These are phyloP conservation scores for Metschnikowia peoriensis DNA, from an alignment of 805 yeast genomes.

Conservation along the genomic window DNA sequence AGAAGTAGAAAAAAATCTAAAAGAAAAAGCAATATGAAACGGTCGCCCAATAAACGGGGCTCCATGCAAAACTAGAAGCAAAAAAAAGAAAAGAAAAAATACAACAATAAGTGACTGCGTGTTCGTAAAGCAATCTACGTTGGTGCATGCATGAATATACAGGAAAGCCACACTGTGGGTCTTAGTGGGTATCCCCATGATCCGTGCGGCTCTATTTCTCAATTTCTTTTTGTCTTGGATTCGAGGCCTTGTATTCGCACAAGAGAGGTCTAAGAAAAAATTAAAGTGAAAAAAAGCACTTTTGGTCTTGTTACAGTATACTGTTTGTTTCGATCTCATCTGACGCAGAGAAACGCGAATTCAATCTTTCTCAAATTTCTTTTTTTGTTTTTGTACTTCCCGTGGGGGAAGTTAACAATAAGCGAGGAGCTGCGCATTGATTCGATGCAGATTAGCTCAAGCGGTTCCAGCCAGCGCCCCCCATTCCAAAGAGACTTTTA, in stretches of 20 bases:
- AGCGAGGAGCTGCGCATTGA: not conserved
- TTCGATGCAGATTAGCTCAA: not conserved
- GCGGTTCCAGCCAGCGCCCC: not conserved
- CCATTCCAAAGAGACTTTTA: not conserved
- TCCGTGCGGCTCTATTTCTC: not conserved
- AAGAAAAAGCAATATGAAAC: not conserved
- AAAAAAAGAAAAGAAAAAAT: not conserved
- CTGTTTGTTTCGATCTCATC: no score
- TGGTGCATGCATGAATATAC: not conserved
- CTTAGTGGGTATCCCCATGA: not conserved
- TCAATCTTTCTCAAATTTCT: not conserved
- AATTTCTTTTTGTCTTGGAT: no score
- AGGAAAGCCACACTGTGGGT: not conserved
- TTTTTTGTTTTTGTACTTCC: not conserved
- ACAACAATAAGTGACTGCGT: not conserved
- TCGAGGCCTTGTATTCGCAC: no score
- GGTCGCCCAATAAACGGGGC: not conserved
- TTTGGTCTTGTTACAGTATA: no score
- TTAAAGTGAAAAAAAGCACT: no score
- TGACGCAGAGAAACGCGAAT: not conserved
- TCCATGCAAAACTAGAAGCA: no score
- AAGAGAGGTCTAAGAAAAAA: no score
- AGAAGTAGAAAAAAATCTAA: not conserved
- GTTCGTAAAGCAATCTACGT: conserved; percentile 6
- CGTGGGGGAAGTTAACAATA: not conserved